These are phyloP conservation scores for Sugiyamaella paludigena DNA, from an alignment of 1,139 yeast genomes.

Conservation along the genomic window DNA sequence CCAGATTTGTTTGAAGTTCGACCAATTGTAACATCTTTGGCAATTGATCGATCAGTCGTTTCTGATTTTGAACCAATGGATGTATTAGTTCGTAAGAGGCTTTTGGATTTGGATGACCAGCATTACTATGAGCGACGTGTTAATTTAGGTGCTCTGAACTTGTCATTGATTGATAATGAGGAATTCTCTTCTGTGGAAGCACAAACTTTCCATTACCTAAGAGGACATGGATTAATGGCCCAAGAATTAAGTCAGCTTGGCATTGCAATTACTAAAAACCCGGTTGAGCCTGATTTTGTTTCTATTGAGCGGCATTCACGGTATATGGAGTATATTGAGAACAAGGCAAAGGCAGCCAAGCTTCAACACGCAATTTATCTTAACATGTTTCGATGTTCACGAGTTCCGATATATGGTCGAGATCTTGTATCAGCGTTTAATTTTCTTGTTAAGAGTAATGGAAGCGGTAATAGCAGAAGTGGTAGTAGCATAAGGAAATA, in stretches of 20 bases:
- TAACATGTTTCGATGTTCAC: conserved; percentile 43
- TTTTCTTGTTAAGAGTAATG: conserved; percentile 8
- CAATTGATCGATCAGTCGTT: conserved; percentile 63
- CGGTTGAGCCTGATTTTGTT: conserved; percentile 46
- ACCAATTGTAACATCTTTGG: conserved; percentile 88
- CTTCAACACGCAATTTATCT: conserved; percentile 60
- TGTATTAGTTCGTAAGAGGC: conserved; percentile 44
- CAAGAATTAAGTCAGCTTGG: conserved; percentile 25
- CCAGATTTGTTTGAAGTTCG: conserved; percentile 96
- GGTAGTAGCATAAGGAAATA: conserved; percentile 3
- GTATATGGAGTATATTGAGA: conserved; percentile 51
- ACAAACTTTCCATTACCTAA: conserved; percentile 45
- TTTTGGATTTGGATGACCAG: conserved; percentile 32
- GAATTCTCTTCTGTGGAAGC: conserved; percentile 49
- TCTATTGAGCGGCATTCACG: conserved; percentile 61
- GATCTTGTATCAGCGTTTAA: conserved; percentile 17
- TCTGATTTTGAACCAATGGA: conserved; percentile 49
- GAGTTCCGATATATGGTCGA: conserved; percentile 37
- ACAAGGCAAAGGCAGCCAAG: conserved; percentile 51
- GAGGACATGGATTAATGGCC: conserved; percentile 50
- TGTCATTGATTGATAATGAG: conserved; percentile 54
- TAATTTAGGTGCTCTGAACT: conserved; percentile 58
- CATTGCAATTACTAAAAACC: conserved; percentile 17
- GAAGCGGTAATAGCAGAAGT: conserved; percentile 9
- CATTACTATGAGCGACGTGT: conserved; percentile 31